These are phyloP conservation scores for Irpex sp. DNA, from an alignment of 1,284 basidiomycete genomes.

Conservation along the genomic window DNA sequence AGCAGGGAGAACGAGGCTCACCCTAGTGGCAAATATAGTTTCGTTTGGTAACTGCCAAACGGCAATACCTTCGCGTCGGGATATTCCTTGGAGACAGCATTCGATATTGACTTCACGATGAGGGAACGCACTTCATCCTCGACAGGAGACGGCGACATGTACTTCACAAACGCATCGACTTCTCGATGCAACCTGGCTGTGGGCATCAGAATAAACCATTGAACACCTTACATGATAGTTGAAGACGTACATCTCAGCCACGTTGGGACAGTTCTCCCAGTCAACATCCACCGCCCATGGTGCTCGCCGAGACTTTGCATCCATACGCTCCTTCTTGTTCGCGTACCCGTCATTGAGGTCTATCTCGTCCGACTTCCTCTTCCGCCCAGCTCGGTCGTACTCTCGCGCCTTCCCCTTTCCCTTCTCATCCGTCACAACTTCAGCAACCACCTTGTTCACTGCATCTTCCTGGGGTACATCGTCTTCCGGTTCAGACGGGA, in stretches of 20 bases:
- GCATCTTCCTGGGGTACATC: slow-evolving; percentile 23
- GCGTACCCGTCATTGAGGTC: slow-evolving; percentile 49
- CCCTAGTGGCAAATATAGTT: slow-evolving; percentile 93
- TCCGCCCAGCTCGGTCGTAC: slow-evolving; percentile 25
- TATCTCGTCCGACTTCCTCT: slow-evolving; percentile 41
- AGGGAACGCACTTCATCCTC: slow-evolving; percentile 86
- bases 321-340: slow-evolving; percentile 56
- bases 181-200: slow-evolving; percentile 73
- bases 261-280: slow-evolving; percentile 75
- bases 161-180: slow-evolving; percentile 80
- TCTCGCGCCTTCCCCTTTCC: slow-evolving; percentile 29
- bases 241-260: slow-evolving; percentile 68
- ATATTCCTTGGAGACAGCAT: slow-evolving; percentile 63
- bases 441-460: slow-evolving; percentile 15
- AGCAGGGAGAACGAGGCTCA: slow-evolving; percentile 37
- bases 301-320: slow-evolving; percentile 58
- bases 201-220: slow-evolving; percentile 5
- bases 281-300: slow-evolving; percentile 82
- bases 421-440: slow-evolving; percentile 39
- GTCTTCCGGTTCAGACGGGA: slow-evolving; percentile 26
- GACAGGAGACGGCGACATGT: slow-evolving; percentile 82
- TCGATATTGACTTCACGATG: slow-evolving; percentile 72
- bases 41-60: slow-evolving; percentile 94
- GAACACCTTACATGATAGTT: slow-evolving; percentile 14
- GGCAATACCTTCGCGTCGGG: slow-evolving; percentile 81